A percentile compares a stretch with the other conserved stretches of the same genome.
phyloP scores from a whole-genome alignment of 345 rosid species.

The Mangifera indica region DNA sequence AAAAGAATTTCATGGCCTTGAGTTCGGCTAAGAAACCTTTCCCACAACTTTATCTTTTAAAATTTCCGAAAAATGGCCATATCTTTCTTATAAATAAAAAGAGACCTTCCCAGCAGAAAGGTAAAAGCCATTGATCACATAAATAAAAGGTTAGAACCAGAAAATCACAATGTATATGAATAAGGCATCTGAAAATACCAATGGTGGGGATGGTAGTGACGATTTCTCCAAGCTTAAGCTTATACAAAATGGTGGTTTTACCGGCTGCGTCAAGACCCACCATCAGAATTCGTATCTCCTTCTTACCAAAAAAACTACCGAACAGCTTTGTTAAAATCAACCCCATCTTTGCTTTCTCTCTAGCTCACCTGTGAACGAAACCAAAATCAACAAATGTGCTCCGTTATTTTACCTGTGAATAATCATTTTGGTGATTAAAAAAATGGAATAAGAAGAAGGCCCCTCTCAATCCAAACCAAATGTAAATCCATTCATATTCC shows the following conservation, averaged over 20 bases:
- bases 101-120: not conserved
- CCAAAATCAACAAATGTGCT: not conserved
- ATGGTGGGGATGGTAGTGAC: constrained; percentile 86
- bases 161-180: not conserved
- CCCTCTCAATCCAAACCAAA: too few relatives aligned
- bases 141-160: too few relatives aligned
- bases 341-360: constrained; percentile 46
- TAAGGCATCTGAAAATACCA: constrained; percentile 30
- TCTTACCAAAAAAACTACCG: constrained; percentile 69
- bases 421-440: too few relatives aligned
- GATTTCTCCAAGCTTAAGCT: constrained; percentile 83
- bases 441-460: too few relatives aligned
- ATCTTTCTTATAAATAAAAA: not conserved
- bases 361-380: constrained; percentile 8
- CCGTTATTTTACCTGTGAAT: not conserved
- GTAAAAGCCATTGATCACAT: too few relatives aligned
- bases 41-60: too few relatives aligned
- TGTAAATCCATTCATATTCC: too few relatives aligned
- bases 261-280: constrained; percentile 90
- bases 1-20: not conserved
- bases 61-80: too few relatives aligned
- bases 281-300: constrained; percentile 84
- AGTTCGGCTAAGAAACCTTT: too few relatives aligned
- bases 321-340: constrained; percentile 62
- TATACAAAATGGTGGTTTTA: constrained; percentile 80